Base-by-base conservation (phyloP, 1,284 basidiomycete genomes). In the Apiotrichum sp. region DNA sequence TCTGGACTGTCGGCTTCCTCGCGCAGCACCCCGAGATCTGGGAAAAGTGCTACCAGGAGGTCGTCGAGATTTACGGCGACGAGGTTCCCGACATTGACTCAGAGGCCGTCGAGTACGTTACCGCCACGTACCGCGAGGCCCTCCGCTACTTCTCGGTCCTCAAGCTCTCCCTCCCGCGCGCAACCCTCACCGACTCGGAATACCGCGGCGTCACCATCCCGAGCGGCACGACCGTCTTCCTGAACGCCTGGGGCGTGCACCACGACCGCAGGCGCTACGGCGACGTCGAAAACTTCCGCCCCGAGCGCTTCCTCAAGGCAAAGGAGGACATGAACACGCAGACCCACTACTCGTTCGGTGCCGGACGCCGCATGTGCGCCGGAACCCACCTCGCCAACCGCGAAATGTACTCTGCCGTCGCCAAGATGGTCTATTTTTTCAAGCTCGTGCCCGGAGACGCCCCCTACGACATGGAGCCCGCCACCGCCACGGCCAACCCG, bases 201-300 rank as follows among this genome's bases (percentile, higher is more conserved):
- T 71, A 68, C 61, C 58, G 61, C 42, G 66, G 66, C 14, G 64
- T 69, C 9, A 56, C 56, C 42, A 70, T 71, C 11, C 69, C 69
- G 6, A 55, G 59, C 6, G 65, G 63, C 41, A 66, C 67, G 8
- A 70, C 68, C 33, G 66, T 70, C 43, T 70, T 70, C 53, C 60
- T 71, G 45, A 70, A 70, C 63, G 67, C 64, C 9, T 71, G 66
- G 66, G 66, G 63, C 3, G 65, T 70, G 41, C 66, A 69, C 55
- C 67, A 68, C 49, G 53, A 68, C 45, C 39, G 47, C 41, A 34
- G 44, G 41, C 56, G 56, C 31, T 61, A 61, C 56, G 56, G 53
- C 47, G 53, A 61, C 55, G 51, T 48, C 44, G 49, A 55, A 29
- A 53, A 48, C 38, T 59, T 59, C 57, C 61, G 57, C 38, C 58